Base-by-base conservation (phyloP, 2,329 filamentous ascomycete species). In the Botrytis hyacinthi region DNA sequence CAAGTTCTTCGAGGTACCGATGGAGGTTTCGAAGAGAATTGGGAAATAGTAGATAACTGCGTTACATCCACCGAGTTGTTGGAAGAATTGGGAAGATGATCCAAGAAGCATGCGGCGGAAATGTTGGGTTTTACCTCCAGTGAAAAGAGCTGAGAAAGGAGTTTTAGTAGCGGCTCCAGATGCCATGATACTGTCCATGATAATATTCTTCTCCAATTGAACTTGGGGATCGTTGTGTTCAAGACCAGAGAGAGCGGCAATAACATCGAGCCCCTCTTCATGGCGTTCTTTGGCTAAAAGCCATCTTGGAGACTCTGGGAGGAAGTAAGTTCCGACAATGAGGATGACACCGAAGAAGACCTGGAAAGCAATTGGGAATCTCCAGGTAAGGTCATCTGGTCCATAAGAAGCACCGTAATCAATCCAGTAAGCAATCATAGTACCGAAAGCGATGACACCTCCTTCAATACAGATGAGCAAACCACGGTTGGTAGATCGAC, bases 291-390 rank as follows among this genome's bases (percentile, higher is more conserved):
- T 97, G 81, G 97, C 94, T 60, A 98, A 86, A 10, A 99, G 90
- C 96, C 96, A 99, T 84, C 95, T 91, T 46, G 96, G 96, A 29
- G 95, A 98, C 84, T 99, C 96, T 78, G 97, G 96, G 78, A 98
- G 97, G 77, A 98, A 86, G 79, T 97, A 86, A 80, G 93, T 97
- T 69, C 95, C 95, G 65, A 94, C 75, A 14, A 91, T 94, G 44
- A 99, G 88, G 69, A 98, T 86, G 54, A 89, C 87, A 59, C 95
- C 96, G 93, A 98, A 98, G 71, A 97, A 81, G 79, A 95, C 96
- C 83, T 98, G 96, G 90, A 97, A 93, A 65, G 94, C 84, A 70
- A 99, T 86, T 1, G 96, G 96, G 69, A 98, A 81, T 63, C 96
- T 91, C 96, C 96, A 99, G 4, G 95, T 93, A 83, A 92, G 87